Evolutionary conservation across 768 basidiomycete genomes (phyloP), one percentile per base, ranked within the genome.

Genomic region (Neoboletus subvelutipes): DNA sequence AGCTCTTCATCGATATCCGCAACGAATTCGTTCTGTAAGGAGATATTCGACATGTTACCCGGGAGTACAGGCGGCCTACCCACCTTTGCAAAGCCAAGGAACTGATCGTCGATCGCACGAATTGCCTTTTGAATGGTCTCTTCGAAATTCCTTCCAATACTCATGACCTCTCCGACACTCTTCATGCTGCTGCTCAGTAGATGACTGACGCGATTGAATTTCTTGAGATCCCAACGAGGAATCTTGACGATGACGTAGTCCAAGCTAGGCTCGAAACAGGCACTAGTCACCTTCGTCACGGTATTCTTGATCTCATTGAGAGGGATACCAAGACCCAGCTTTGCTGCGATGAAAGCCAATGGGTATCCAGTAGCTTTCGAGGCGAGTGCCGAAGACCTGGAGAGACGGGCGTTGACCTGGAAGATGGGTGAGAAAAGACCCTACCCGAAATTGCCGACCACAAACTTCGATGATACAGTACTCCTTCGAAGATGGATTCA

Each of bases 81-180:
- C 53, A 84, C 93, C 80, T 91, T 87, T 3, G 90, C 85, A 74
- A 99, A 99, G 1, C 97, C 97, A 66, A 83, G 73, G 73, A 98
- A 99, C 60, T 87, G 88, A 67, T 97, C 96, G 69, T 98, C 97
- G 64, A 99, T 97, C 4, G 94, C 89, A 34, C 96, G 80, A 59
- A 98, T 96, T 4, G 96, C 97, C 77, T 99, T 98, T 73, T 98
- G 96, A 54, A 98, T 88, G 1, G 95, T 98, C 79, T 99, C 96
- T 72, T 98, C 96, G 67, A 99, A 99, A 5, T 94, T 97, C 64
- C 96, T 80, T 15, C 96, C 96, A 63, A 99, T 98, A 64, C 92
- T 93, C 97, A 99, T 99, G 55, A 99, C 96, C 74, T 99, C 96
- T 28, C 96, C 96, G 9, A 99, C 96, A 65, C 91, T 94, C 82